Evolutionary conservation across 2,329 filamentous ascomycete species (phyloP), one percentile per base, ranked within the genome.

Genomic region (Kalaharituber pfeilii): DNA sequence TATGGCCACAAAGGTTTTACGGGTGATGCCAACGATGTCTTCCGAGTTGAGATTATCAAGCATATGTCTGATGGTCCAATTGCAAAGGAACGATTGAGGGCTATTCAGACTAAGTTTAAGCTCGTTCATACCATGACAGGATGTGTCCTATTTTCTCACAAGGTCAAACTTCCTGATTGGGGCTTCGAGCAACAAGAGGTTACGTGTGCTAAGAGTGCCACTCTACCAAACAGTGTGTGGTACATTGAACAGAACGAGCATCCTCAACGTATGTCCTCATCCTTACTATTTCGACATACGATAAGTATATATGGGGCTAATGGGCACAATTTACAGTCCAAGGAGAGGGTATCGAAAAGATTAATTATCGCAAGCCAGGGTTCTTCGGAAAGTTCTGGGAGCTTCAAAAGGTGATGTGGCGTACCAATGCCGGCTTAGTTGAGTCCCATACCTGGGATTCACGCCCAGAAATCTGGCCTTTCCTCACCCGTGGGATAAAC

Each of bases 361-460:
- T 94, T 70, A 98, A 96, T 72, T 98, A 98, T 71, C 80, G 79
- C 64, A 82, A 88, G 63, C 91, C 89, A 13, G 87, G 89, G 26
- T 98, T 98, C 78, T 81, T 98, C 59, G 86, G 86, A 65, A 98
- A 98, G 69, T 98, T 98, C 73, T 87, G 83, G 79, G 91, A 98
- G 71, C 76, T 98, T 45, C 88, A 98, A 67, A 82, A 84, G 69
- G 91, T 98, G 60, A 98, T 98, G 91, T 98, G 91, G 91, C 87
- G 78, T 64, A 98, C 91, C 30, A 98, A 98, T 66, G 91, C 91
- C 28, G 91, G 91, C 44, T 79, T 98, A 50, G 86, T 91, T 25
- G 91, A 98, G 65, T 94, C 88, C 18, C 91, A 98, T 67, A 86
- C 88, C 52, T 98, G 93, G 91, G 91, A 98, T 68, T 96, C 91